Evolutionary conservation across 768 basidiomycete genomes (phyloP), one percentile per base, ranked within the genome.

Genomic region (Auriscalpium orientale): DNA sequence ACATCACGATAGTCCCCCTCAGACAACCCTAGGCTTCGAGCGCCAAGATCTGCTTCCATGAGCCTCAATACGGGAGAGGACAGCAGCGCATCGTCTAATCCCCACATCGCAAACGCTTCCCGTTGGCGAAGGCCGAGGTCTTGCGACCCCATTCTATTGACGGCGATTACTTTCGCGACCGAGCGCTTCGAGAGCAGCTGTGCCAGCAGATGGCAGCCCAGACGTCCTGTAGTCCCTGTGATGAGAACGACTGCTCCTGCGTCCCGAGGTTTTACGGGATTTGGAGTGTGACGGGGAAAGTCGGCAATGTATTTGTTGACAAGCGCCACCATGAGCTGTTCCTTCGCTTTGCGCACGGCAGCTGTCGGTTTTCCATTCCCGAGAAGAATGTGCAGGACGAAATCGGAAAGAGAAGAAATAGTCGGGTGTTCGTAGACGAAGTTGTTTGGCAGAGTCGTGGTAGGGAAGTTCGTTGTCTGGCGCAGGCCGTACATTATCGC

Each of bases 401-500:
- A 70, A 8, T 20, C 55, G 57, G 55, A 34, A 50, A 66, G 67
- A 8, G 64, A 51, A 40, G 63, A 62, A 18, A 78, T 71, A 1
- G 74, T 75, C 3, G 79, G 78, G 28, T 76, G 64, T 18, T 67
- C 63, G 45, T 71, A 72, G 3, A 80, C 70, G 53, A 74, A 57
- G 48, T 65, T 65, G 9, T 62, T 58, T 8, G 67, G 60, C 5
- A 79, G 49, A 3, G 40, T 46, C 8, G 59, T 55, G 4, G 55
- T 54, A 40, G 56, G 35, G 38, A 64, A 21, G 18, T 34, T 49
- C 7, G 62, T 61, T 21, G 65, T 60, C 8, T 60, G 43, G 16
- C 67, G 65, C 8, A 72, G 54, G 1, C 64, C 69, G 46, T 65
- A 59, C 35, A 70, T 33, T 4, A 72, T 46, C 5, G 66, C 57